Base-by-base conservation (phyloP, 2,329 filamentous ascomycete genomes). In the Colletotrichum tanaceti region DNA sequence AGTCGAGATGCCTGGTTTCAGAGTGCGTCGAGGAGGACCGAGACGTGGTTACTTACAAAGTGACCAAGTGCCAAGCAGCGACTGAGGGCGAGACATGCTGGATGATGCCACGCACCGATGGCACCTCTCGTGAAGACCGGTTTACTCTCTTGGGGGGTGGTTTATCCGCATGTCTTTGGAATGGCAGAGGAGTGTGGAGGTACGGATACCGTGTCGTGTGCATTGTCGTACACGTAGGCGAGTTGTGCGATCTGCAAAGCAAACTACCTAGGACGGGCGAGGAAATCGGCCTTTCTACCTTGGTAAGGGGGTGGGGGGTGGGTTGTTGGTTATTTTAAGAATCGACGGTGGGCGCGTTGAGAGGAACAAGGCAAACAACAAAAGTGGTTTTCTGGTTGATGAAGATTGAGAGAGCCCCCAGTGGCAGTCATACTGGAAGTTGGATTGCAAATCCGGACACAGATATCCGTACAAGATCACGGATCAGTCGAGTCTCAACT, bases 211-310 rank as follows among this genome's bases (percentile, higher is more conserved):
- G 10, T n/a, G 47, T 24, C 24, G 32, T 50, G 49, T 35, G 49
- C 28, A 18, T 18, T 20, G 49, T 35, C 24, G 49, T 18, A 52
- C 49, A 20, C 49, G 28, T 35, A 35, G 49, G 16, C 28, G 49
- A 52, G 16, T 20, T 52, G 49, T 10, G 49, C 14, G 5, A 53
- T 53, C 50, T 53, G 50, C 50, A 53, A 32, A 53, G 50, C 50
- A 53, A 53, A 38, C 13, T 13, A 53, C n/a, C 13, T 13, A 38
- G 18, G 13, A 35, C 18, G 28, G 28, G 32, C 28, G 49, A 53
- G 28, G 35, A 53, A 10, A 35, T 35, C 32, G 32, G 32, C 32
- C 9, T 35, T 7, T 35, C 32, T 35, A 35, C 32, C 32, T 35
- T 10, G 32, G 7, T 35, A 10, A 7, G 32, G 32, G 32, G 32